phyloP scores from a whole-genome alignment of 2,329 filamentous ascomycete species.

The Calonectria pseudoreteaudii region DNA sequence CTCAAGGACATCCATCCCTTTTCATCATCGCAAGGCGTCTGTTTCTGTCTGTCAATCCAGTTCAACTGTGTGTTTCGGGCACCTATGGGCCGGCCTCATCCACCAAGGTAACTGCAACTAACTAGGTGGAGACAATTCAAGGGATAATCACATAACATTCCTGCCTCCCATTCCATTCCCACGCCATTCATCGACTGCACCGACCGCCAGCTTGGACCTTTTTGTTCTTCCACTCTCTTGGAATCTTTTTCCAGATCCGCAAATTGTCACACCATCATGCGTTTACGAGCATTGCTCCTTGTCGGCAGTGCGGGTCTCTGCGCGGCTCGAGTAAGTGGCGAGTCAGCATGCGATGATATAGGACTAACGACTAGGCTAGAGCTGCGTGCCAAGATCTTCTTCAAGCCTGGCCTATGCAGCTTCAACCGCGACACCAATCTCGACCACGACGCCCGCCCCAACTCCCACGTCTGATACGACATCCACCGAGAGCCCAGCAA shows the following conservation, averaged over 20 bases:
- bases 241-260: background rate
- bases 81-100: background rate
- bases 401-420: background rate
- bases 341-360: background rate
- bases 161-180: background rate
- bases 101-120: background rate
- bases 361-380: background rate
- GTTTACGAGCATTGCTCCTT: background rate
- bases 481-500: background rate
- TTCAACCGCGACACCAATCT: background rate
- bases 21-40: background rate
- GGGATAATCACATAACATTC: background rate
- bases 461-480: background rate
- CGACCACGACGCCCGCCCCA: background rate
- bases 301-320: background rate
- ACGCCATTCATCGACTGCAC: background rate
- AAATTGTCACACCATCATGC: background rate
- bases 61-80: background rate
- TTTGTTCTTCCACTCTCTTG: background rate
- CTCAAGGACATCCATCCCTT: background rate
- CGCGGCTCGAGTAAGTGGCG: background rate
- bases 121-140: background rate
- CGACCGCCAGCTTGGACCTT: background rate
- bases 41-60: background rate
- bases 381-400: background rate